Conservation (phyloP, 2,329 filamentous ascomycete genomes). For the Aspergillus nomiae region DNA sequence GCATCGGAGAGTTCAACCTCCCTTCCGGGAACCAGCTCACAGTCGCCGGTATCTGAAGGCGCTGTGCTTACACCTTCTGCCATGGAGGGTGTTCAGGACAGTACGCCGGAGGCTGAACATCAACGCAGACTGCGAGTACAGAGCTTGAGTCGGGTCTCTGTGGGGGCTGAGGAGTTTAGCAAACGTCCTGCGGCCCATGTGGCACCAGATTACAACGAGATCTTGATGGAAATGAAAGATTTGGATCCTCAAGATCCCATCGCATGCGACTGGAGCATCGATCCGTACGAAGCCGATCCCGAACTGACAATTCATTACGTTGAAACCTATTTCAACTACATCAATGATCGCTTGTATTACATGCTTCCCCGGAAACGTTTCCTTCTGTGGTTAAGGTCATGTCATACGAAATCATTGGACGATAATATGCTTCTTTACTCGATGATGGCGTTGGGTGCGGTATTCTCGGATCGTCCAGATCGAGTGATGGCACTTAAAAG, state of each 20-base stretch:
- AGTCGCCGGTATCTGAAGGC: conserved; percentile 34
- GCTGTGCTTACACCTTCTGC: conserved; percentile 30
- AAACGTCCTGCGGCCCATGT: conserved; percentile 15
- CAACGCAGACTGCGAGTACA: conserved; percentile 25
- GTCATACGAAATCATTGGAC: conserved; percentile 51
- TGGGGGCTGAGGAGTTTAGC: conserved; percentile 17
- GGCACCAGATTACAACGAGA: conserved; percentile 31
- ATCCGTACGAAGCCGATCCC: conserved; percentile 57
- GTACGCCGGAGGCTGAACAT: conserved; percentile 27
- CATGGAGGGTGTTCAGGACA: conserved; percentile 28
- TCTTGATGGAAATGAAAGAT: conserved; percentile 34
- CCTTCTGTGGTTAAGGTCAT: conserved; percentile 55
- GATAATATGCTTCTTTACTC: conserved; percentile 64
- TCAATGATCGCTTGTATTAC: conserved; percentile 57
- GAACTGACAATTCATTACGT: conserved; percentile 55
- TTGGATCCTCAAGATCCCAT: conserved; percentile 33
- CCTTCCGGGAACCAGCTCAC: conserved; percentile 31
- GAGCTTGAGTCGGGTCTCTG: conserved; percentile 18
- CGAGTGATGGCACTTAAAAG: conserved; percentile 48
- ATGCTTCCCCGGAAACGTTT: conserved; percentile 60
- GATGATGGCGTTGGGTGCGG: conserved; percentile 59
- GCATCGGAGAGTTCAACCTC: conserved; percentile 36
- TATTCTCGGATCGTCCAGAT: conserved; percentile 54
- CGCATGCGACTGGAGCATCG: conserved; percentile 49
- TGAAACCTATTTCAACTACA: conserved; percentile 59